Percentiles rank a stretch among this genome's conserved stretches.
These are phyloP conservation scores for Physcomitrellopsis africana DNA, from an alignment of 225 moss, liverwort and hornwort genomes.

Conservation along the genomic window DNA sequence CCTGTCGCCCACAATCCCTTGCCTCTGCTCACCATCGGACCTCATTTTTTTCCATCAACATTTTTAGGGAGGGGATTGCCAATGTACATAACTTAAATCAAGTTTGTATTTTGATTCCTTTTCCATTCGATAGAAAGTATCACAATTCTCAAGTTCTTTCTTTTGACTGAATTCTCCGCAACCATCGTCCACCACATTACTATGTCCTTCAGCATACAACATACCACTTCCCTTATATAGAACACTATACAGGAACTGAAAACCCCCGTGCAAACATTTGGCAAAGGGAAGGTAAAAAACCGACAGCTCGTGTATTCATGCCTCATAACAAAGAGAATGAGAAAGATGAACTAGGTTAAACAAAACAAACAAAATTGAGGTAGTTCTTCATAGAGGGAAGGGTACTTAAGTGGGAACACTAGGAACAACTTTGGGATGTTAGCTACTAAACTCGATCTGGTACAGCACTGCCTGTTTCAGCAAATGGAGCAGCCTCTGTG, in stretches of 20 bases:
- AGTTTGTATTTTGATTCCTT: neutral
- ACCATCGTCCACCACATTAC: neutral
- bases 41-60: slow-evolving; percentile 42
- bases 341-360: slow-evolving; percentile 11
- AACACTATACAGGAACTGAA: too few species aligned
- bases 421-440: slow-evolving; percentile 95
- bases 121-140: neutral
- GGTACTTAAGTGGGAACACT: slow-evolving; percentile 81
- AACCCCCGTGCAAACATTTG: neutral
- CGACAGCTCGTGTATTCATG: neutral
- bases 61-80: slow-evolving; percentile 21
- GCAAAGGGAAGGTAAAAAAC: neutral
- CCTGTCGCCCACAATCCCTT: slow-evolving; percentile 52
- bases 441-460: slow-evolving; percentile 96
- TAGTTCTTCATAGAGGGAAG: slow-evolving; percentile 8
- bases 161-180: neutral
- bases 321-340: neutral
- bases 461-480: slow-evolving; percentile 93
- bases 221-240: too few species aligned
- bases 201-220: neutral
- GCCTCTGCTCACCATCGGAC: slow-evolving; percentile 65
- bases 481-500: slow-evolving; percentile 82
- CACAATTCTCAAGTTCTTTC: neutral
- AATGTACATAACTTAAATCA: neutral
- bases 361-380: slow-evolving; percentile 5